Evolutionary conservation across 2,329 filamentous ascomycete species (phyloP).

Genomic region (Basipetospora chlamydospora): DNA sequence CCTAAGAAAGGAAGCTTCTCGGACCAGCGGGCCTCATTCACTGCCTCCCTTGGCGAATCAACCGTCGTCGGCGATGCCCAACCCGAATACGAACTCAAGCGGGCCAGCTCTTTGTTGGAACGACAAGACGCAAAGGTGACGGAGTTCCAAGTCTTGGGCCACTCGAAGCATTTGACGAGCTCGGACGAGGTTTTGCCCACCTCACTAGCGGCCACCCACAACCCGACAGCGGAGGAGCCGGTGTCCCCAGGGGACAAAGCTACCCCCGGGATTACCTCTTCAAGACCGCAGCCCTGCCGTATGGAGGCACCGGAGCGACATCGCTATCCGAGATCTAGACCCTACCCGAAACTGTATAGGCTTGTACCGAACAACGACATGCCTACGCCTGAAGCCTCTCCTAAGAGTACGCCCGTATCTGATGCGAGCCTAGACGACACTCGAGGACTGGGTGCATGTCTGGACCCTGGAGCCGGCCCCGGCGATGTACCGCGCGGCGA

Average conservation of each 20-base stretch:
- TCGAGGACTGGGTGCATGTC: not conserved
- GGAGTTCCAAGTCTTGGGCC: not conserved
- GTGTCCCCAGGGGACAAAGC: slow-evolving; percentile 14
- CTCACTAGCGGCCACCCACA: not conserved
- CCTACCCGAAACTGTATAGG: slow-evolving; percentile 12
- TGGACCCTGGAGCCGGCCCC: not conserved
- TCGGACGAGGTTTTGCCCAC: not conserved
- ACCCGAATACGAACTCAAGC: not conserved
- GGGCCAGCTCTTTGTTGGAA: not conserved
- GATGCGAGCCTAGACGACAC: slow-evolving; percentile 13
- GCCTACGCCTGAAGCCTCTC: slow-evolving; percentile 20
- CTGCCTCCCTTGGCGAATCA: slow-evolving; percentile 3
- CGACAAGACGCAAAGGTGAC: not conserved
- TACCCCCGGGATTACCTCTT: slow-evolving; percentile 18
- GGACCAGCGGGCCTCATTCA: slow-evolving; percentile 5
- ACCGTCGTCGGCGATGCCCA: not conserved
- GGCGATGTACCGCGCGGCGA: not conserved
- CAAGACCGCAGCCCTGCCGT: slow-evolving; percentile 6
- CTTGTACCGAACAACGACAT: slow-evolving; percentile 11
- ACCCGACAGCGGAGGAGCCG: not conserved
- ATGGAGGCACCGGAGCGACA: no score
- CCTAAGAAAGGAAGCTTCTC: slow-evolving; percentile 6
- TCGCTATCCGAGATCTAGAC: no score
- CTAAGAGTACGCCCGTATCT: slow-evolving; percentile 15
- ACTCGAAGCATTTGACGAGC: not conserved